A percentile compares a stretch with the other conserved stretches of the same genome.
These are phyloP conservation scores for Asterophora lycoperdoides DNA, from an alignment of 768 basidiomycete species.

Conservation along the genomic window DNA sequence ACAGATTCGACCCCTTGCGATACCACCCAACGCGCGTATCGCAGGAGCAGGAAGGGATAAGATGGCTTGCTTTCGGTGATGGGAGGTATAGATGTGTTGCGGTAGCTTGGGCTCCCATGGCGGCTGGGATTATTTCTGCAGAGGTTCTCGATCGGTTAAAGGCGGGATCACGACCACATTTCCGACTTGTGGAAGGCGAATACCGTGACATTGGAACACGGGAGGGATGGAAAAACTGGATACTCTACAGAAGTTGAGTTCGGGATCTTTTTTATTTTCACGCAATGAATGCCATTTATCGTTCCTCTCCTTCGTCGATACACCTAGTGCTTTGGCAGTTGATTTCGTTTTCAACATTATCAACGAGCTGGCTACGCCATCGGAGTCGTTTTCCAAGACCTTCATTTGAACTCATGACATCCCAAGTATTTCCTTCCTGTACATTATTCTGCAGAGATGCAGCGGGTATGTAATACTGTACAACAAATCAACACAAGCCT, in stretches of 20 bases:
- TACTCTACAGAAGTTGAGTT: slow-evolving; percentile 8
- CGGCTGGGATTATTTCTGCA: slow-evolving; percentile 44
- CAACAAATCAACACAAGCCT: too few relatives aligned
- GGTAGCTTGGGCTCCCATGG: slow-evolving; percentile 45
- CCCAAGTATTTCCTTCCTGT: too few relatives aligned
- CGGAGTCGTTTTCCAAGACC: too few relatives aligned
- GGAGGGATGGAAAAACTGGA: slow-evolving; percentile 46
- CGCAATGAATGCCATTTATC: too few relatives aligned
- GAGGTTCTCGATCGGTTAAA: slow-evolving; percentile 33
- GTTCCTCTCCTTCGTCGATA: too few relatives aligned
- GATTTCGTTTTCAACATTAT: too few relatives aligned
- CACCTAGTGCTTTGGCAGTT: too few relatives aligned
- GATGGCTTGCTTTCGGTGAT: slow-evolving; percentile 44
- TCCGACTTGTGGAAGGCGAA: slow-evolving; percentile 23
- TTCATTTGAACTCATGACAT: too few relatives aligned
- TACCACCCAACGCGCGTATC: slow-evolving; percentile 19
- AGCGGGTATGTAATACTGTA: too few relatives aligned
- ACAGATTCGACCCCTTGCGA: slow-evolving; percentile 42
- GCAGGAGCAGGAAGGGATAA: slow-evolving; percentile 17
- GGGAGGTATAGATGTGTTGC: slow-evolving; percentile 48
- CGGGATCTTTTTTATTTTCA: too few relatives aligned
- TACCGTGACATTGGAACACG: slow-evolving; percentile 28
- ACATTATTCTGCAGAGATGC: too few relatives aligned
- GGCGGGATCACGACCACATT: slow-evolving; percentile 20
- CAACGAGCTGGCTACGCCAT: too few relatives aligned